Percentiles rank a stretch among this genome's conserved stretches.
Evolutionary conservation across 352 stramenopile genomes (phyloP).

Genomic region (Aphanomyces stellatus): DNA sequence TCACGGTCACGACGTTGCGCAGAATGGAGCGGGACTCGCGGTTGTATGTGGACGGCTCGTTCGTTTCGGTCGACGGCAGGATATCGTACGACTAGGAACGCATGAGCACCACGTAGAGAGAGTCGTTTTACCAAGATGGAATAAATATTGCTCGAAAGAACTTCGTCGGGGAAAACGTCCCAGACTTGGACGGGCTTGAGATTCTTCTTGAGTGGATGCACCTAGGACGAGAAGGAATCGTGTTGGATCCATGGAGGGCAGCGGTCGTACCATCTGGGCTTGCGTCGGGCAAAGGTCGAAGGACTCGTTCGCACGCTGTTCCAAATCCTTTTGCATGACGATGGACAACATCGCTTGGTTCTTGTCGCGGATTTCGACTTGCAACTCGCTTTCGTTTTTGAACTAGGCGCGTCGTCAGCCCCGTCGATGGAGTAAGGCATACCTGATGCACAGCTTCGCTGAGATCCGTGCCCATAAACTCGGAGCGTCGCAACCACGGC

Average conservation of each 20-base stretch:
- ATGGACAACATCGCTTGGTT: slow-evolving; percentile 73
- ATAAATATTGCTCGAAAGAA: slow-evolving; percentile 77
- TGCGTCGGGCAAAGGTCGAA: slow-evolving; percentile 62
- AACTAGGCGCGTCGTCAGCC: slow-evolving; percentile 26
- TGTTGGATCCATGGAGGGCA: not conserved
- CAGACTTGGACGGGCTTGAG: slow-evolving; percentile 74
- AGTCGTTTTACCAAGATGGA: slow-evolving; percentile 53
- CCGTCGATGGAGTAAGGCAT: not conserved
- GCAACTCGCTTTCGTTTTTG: slow-evolving; percentile 79
- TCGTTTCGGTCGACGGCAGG: slow-evolving; percentile 68
- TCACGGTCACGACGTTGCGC: slow-evolving; percentile 65
- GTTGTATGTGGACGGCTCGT: slow-evolving; percentile 59
- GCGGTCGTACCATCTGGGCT: slow-evolving; percentile 29
- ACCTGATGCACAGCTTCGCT: slow-evolving; percentile 77
- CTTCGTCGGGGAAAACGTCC: slow-evolving; percentile 73
- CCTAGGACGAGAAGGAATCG: slow-evolving; percentile 3
- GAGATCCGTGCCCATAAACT: slow-evolving; percentile 82
- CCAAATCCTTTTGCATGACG: slow-evolving; percentile 53
- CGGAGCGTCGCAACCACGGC: slow-evolving; percentile 70
- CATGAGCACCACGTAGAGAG: not conserved
- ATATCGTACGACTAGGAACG: slow-evolving; percentile 72
- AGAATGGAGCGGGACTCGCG: slow-evolving; percentile 62
- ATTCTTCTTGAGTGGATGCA: slow-evolving; percentile 76
- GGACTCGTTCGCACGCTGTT: slow-evolving; percentile 71
- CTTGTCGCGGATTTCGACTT: slow-evolving; percentile 68